These are phyloP conservation scores for Arthrobotrys pseudoclavata DNA, from an alignment of 2,329 filamentous ascomycete genomes.

Conservation along the genomic window DNA sequence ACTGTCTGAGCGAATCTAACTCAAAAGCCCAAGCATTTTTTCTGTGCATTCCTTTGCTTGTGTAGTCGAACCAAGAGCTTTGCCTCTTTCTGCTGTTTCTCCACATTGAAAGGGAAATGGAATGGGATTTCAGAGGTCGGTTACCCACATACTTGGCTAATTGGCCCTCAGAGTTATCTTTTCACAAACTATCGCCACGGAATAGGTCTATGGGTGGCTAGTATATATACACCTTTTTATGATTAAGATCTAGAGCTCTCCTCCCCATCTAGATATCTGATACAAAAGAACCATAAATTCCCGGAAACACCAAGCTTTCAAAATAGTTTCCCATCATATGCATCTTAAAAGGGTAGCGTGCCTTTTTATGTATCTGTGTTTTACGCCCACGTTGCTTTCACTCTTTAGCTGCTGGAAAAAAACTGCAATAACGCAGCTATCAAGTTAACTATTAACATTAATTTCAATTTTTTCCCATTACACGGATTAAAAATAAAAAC, in stretches of 20 bases:
- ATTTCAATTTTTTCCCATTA: conserved; percentile 11
- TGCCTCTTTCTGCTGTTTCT: not conserved
- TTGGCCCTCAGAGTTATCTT: not conserved
- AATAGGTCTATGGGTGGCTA: not conserved
- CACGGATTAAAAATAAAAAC: not conserved
- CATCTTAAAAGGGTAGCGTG: too few species aligned
- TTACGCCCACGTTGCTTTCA: conserved; percentile 7
- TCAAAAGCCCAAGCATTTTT: not conserved
- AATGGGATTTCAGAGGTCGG: conserved; percentile 1
- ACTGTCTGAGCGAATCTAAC: conserved; percentile 23
- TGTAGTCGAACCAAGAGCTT: too few species aligned
- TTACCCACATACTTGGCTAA: not conserved
- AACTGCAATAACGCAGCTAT: not conserved
- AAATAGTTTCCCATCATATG: not conserved
- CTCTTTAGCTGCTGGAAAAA: not conserved
- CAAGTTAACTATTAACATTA: not conserved
- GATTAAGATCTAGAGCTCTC: not conserved
- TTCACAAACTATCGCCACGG: not conserved
- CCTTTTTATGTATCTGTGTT: not conserved
- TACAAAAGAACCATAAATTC: not conserved
- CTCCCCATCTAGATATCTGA: not conserved
- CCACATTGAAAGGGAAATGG: conserved; percentile 19
- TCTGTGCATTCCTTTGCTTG: not conserved
- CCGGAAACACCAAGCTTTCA: not conserved
- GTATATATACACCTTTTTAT: not conserved